These are phyloP conservation scores for Diaporthe capsici DNA, from an alignment of 2,329 filamentous ascomycete genomes.

Conservation along the genomic window DNA sequence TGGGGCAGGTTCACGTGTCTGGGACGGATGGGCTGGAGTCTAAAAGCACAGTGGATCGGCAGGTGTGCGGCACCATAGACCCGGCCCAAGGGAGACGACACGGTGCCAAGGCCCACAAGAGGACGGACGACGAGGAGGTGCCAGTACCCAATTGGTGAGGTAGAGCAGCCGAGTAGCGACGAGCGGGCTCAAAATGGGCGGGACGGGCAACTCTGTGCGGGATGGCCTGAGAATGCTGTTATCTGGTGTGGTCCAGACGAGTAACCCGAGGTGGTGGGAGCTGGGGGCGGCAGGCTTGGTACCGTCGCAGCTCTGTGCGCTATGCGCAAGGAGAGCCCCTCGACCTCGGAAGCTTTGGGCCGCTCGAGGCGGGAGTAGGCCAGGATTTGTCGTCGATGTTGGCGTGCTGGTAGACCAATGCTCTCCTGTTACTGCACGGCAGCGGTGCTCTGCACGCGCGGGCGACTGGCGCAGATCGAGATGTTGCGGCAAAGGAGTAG, in stretches of 20 bases:
- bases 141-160: not conserved
- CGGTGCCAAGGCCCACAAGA: conserved; percentile 27
- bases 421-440: not conserved
- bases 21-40: conserved; percentile 30
- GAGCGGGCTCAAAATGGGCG: not conserved
- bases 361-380: not conserved
- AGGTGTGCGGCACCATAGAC: conserved; percentile 26
- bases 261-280: not conserved
- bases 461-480: not conserved
- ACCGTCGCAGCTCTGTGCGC: conserved; percentile 1
- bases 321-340: not conserved
- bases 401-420: not conserved
- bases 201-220: not conserved
- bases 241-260: not conserved
- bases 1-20: conserved; percentile 7
- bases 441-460: not conserved
- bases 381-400: not conserved
- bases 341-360: not conserved
- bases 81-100: conserved; percentile 32
- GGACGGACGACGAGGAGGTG: not conserved
- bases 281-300: conserved; percentile 20
- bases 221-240: not conserved
- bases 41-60: conserved; percentile 22
- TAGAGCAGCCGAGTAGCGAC: not conserved
- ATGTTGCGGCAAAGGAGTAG: not conserved